phyloP scores from a whole-genome alignment of 305 asterid genomes.

The Vinca major region DNA sequence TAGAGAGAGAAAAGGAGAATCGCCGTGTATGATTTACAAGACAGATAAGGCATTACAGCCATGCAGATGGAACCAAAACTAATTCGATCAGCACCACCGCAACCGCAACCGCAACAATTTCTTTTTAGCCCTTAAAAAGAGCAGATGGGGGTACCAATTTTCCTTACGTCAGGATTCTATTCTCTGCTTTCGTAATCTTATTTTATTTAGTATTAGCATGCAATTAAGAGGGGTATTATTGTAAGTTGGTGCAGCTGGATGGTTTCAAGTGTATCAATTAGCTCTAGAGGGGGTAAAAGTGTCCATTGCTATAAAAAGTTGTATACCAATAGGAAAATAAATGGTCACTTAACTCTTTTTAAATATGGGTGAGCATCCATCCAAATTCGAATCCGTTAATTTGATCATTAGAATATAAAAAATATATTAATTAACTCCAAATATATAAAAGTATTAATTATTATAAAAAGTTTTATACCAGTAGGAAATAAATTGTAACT shows the following conservation, averaged over 20 bases:
- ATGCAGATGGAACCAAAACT: constrained; percentile 47
- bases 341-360: too few relatives aligned
- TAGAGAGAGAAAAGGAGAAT: constrained; percentile 34
- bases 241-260: background rate
- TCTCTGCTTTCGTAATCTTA: background rate
- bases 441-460: too few relatives aligned
- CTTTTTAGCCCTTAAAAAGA: background rate
- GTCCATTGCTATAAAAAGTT: too few relatives aligned
- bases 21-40: constrained; percentile 50
- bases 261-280: too few relatives aligned
- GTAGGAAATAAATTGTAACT: too few relatives aligned
- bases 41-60: constrained; percentile 46
- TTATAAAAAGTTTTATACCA: too few relatives aligned
- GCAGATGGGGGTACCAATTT: background rate
- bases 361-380: too few relatives aligned
- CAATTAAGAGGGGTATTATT: background rate
- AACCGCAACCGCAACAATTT: background rate
- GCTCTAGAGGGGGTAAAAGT: too few relatives aligned
- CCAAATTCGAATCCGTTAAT: too few relatives aligned
- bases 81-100: background rate
- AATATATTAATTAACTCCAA: too few relatives aligned
- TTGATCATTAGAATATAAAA: too few relatives aligned
- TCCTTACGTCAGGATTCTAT: background rate
- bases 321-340: too few relatives aligned
- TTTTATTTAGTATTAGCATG: background rate